Conservation (phyloP, 805 yeast genomes). For the Starmera amethionina region DNA sequence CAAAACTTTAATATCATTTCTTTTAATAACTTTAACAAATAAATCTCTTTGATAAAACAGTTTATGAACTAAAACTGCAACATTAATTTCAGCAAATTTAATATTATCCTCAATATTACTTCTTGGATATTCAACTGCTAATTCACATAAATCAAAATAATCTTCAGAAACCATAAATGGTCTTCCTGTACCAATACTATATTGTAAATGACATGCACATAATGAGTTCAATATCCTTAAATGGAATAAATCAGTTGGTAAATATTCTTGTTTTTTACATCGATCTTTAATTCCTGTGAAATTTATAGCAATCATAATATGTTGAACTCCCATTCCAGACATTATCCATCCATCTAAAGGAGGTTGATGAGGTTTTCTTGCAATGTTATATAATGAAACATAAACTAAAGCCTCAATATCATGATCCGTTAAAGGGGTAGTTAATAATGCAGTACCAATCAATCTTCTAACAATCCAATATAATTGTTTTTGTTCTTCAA, state of each 20-base stretch:
- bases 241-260: constrained; percentile 36
- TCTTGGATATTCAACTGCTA: constrained; percentile 37
- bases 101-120: constrained; percentile 46
- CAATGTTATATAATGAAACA: constrained; percentile 42
- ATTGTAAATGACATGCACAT: constrained; percentile 41
- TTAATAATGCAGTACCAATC: constrained; percentile 38
- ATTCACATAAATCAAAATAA: constrained; percentile 27
- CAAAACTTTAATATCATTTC: constrained; percentile 6
- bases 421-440: constrained; percentile 45
- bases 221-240: constrained; percentile 43
- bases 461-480: constrained; percentile 39
- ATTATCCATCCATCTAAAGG: constrained; percentile 42
- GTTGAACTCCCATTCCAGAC: constrained; percentile 42
- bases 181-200: constrained; percentile 39
- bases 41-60: constrained; percentile 16
- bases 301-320: constrained; percentile 36
- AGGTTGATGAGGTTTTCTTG: constrained; percentile 44
- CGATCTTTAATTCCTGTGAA: constrained; percentile 31
- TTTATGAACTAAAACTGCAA: constrained; percentile 20
- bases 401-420: constrained; percentile 53
- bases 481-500: constrained; percentile 35
- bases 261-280: constrained; percentile 19
- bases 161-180: constrained; percentile 31
- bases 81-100: constrained; percentile 38
- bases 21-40: constrained; percentile 12